Evolutionary conservation across 768 basidiomycete genomes (phyloP).

Genomic region (Boletus tylopilopsis): DNA sequence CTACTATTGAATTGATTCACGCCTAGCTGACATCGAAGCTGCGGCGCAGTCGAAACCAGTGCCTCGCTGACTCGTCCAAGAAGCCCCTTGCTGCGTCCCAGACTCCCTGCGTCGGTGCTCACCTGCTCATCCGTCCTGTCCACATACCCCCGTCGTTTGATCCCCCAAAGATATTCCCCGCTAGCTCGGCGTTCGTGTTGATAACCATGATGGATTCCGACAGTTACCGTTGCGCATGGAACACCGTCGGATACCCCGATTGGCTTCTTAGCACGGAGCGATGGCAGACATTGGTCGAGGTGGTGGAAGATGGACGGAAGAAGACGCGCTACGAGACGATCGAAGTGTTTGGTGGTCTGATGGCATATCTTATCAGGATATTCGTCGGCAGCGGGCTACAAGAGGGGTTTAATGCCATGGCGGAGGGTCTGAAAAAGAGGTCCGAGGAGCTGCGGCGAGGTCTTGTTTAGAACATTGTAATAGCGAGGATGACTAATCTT

Average conservation of each 20-base stretch:
- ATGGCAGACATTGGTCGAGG: constrained; percentile 56
- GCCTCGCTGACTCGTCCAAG: constrained; percentile 39
- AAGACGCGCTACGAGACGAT: constrained; percentile 63
- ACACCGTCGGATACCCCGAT: constrained; percentile 34
- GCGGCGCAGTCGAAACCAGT: constrained; percentile 45
- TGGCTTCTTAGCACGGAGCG: constrained; percentile 54
- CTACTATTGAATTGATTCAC: neutral
- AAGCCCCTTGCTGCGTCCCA: constrained; percentile 37
- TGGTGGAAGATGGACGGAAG: constrained; percentile 38
- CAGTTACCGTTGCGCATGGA: constrained; percentile 58
- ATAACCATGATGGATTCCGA: constrained; percentile 52
- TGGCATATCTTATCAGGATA: constrained; percentile 51
- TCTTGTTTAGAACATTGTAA: neutral
- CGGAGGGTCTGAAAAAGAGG: constrained; percentile 50
- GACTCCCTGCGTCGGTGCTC: constrained; percentile 44
- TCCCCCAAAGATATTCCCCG: constrained; percentile 31
- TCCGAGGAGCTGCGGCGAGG: constrained; percentile 39
- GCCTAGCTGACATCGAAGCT: neutral
- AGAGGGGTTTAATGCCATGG: constrained; percentile 50
- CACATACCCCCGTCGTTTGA: constrained; percentile 61
- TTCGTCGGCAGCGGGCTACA: constrained; percentile 42
- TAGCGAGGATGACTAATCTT: constrained; percentile 16
- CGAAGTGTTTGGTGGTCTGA: constrained; percentile 54
- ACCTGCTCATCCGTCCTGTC: constrained; percentile 45
- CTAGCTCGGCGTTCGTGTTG: constrained; percentile 38